Conservation (phyloP, 2,329 filamentous ascomycete species). For the Colletotrichum limetticola region DNA sequence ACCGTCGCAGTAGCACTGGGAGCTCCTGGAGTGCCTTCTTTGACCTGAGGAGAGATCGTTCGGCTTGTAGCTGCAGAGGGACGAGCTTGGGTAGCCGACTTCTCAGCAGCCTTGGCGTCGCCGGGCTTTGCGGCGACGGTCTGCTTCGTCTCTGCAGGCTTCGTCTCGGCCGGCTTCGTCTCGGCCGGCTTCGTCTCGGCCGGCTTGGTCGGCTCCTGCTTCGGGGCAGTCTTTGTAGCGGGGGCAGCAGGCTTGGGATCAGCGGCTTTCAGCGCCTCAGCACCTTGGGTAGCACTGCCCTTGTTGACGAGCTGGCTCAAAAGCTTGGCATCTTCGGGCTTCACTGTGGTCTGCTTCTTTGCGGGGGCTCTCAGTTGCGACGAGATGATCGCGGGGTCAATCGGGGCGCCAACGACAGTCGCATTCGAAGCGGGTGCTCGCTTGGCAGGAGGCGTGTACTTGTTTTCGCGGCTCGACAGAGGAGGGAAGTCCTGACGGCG, state of each 20-base stretch:
- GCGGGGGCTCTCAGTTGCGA: slow-evolving; percentile 72
- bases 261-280: slow-evolving; percentile 14
- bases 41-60: slow-evolving; percentile 52
- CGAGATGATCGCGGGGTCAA: slow-evolving; percentile 91
- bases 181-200: slow-evolving; percentile 20
- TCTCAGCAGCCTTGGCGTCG: slow-evolving; percentile 30
- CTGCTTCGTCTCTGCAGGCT: slow-evolving; percentile 22
- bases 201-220: slow-evolving; percentile 17
- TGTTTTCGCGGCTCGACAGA: slow-evolving; percentile 69
- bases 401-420: slow-evolving; percentile 79
- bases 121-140: slow-evolving; percentile 1
- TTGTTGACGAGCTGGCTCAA: slow-evolving; percentile 25
- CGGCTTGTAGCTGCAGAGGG: slow-evolving; percentile 53
- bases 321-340: slow-evolving; percentile 42
- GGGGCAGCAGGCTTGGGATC: slow-evolving; percentile 18
- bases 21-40: slow-evolving; percentile 52
- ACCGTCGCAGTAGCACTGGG: slow-evolving; percentile 70
- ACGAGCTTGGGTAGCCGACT: slow-evolving; percentile 41
- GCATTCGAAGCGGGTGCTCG: slow-evolving; percentile 81
- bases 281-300: not conserved
- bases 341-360: slow-evolving; percentile 53
- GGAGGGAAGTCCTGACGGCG: slow-evolving; percentile 79
- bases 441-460: slow-evolving; percentile 91
- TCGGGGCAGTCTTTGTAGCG: slow-evolving; percentile 19
- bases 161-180: slow-evolving; percentile 16